These are phyloP conservation scores for Dendrobium catenatum DNA, from an alignment of 106 monocot genomes.

Conservation along the genomic window DNA sequence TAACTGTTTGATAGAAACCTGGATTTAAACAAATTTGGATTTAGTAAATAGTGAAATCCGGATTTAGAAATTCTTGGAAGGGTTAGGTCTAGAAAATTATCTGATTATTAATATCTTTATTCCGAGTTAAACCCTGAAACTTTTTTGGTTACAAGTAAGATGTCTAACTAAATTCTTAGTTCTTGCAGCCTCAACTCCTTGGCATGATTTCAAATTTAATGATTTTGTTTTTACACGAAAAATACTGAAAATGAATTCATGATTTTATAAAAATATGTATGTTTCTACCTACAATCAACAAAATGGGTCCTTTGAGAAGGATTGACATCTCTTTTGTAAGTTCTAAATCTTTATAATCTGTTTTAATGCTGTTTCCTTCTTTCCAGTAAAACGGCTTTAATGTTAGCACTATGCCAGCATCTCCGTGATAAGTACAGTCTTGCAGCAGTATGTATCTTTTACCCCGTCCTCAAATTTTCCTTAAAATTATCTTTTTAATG, in stretches of 20 bases:
- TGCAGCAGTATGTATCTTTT: conserved; percentile 64
- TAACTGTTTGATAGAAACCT: background rate
- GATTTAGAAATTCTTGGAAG: background rate
- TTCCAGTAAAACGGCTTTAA: conserved; percentile 90
- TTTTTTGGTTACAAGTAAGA: background rate
- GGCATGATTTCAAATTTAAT: background rate
- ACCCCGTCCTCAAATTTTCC: background rate
- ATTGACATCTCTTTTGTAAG: background rate
- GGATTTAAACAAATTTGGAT: background rate
- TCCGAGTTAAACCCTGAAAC: background rate
- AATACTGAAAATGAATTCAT: background rate
- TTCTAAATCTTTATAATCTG: background rate
- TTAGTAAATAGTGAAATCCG: background rate
- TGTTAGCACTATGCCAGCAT: conserved; percentile 79
- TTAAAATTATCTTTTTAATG: background rate
- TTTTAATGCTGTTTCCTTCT: background rate
- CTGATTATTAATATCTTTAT: background rate
- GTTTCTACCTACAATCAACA: background rate
- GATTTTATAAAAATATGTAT: background rate
- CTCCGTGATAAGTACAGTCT: conserved; percentile 91
- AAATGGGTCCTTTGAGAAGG: background rate
- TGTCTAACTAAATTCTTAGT: background rate
- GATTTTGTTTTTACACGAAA: background rate
- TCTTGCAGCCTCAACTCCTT: too few species aligned
- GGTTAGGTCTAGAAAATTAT: background rate